Evolutionary conservation across 495 filamentous ascomycete species (phyloP), one percentile per base, ranked within the genome.

Genomic region (Penicillium pancosmium): DNA sequence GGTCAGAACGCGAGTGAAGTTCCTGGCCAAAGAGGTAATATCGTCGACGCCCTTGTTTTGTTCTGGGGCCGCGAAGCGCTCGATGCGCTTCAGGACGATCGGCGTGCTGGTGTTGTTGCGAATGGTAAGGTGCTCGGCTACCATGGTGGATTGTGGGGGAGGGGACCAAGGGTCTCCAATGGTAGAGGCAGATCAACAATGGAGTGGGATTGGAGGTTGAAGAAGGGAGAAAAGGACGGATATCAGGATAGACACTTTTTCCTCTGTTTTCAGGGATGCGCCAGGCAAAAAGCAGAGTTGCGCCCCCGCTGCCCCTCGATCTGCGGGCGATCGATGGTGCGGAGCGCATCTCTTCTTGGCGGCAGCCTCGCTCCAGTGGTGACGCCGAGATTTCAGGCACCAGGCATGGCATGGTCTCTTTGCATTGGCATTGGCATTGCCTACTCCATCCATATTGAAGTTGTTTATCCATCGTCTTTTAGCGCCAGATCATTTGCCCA

Each of bases 21-120:
- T 86, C 48, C 40, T 72, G 15, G 75, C 73, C 46, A 78, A 38
- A n/a, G 63, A 61, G n/a, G 68, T 66, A 55, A 80, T 66, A 62
- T 82, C 80, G 55, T 73, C 69, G 41, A 54, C 55, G 27, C 84
- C 67, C 43, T 70, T 70, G 47, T 76, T 76, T 18, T 66, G 27
- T 43, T 81, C 72, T 52, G 79, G 73, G 0, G 77, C 74, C 61
- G 77, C 83, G 66, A 92, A 92, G 56, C 84, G 88, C 71, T 96
- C 88, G 55, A 96, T 78, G 55, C 82, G 73, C 72, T 85, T 91
- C 63, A 98, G 77, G 46, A 86, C 82, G 31, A 97, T 76, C 1
- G 86, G 79, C 6, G 81, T 90, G 59, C 85, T 77, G 38, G 92
- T 93, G 56, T 97, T 80, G 69, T 98, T 98, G 62, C 93, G 93